Conservation (phyloP, 2,329 filamentous ascomycete species). For the Zymoseptoria crescenta region DNA sequence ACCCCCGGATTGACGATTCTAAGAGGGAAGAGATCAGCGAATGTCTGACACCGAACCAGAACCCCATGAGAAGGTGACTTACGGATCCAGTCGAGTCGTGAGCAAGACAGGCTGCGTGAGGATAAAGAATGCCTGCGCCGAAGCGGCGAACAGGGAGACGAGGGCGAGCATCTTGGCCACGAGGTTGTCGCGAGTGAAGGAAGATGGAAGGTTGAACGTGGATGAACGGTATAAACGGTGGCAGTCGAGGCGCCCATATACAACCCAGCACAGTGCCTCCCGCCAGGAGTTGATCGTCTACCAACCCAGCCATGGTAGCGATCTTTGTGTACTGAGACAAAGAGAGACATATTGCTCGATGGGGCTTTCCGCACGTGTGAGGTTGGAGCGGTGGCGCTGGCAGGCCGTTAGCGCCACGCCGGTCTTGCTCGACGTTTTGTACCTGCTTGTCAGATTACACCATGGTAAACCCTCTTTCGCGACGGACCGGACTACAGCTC, state of each 20-base stretch:
- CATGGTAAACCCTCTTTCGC: background rate
- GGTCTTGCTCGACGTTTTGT: background rate
- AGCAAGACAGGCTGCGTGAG: background rate
- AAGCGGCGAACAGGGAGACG: background rate
- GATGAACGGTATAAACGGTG: background rate
- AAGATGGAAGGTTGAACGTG: background rate
- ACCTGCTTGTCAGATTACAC: background rate
- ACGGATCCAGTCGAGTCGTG: background rate
- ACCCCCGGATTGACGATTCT: conserved; percentile 54
- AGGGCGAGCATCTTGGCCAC: background rate
- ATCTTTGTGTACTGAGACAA: background rate
- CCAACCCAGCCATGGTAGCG: background rate
- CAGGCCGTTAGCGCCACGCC: background rate
- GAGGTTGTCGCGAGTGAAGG: background rate
- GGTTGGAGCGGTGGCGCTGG: background rate
- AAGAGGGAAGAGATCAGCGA: background rate
- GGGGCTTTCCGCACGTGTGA: background rate
- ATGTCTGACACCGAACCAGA: background rate
- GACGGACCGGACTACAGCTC: background rate
- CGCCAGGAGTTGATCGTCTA: background rate
- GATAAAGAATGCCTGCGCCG: background rate
- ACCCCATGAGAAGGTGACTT: background rate
- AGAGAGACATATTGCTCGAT: background rate
- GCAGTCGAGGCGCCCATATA: background rate
- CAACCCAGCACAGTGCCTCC: background rate